Conservation (phyloP, 2,329 filamentous ascomycete genomes). For the Aureobasidium sp. region DNA sequence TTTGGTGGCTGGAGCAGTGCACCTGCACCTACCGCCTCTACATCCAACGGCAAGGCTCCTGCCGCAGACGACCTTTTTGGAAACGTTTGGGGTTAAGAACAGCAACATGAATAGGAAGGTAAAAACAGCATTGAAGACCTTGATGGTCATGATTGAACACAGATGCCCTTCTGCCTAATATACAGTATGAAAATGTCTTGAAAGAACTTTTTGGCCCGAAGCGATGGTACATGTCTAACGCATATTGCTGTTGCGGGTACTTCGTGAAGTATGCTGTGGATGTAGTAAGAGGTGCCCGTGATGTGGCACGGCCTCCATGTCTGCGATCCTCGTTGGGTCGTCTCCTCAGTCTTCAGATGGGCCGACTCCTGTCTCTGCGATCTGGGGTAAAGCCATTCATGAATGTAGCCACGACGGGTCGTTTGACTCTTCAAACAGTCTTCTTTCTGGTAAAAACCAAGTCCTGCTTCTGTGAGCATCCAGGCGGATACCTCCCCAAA, state of each 20-base stretch:
- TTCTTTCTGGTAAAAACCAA: too few species aligned
- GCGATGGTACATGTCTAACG: background rate
- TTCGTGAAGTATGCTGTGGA: background rate
- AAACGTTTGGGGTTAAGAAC: constrained; percentile 76
- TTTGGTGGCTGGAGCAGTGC: constrained; percentile 91
- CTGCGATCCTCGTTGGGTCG: background rate
- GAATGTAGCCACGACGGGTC: background rate
- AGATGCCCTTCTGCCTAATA: background rate
- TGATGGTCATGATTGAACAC: constrained; percentile 8
- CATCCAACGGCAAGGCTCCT: constrained; percentile 36
- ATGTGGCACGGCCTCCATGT: too few species aligned
- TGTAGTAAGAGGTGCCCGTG: background rate
- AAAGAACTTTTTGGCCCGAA: background rate
- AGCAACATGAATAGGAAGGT: background rate
- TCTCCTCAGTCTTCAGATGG: background rate
- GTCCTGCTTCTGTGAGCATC: too few species aligned
- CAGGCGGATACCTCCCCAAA: background rate
- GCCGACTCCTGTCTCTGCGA: background rate
- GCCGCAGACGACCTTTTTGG: constrained; percentile 83
- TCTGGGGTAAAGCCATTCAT: background rate
- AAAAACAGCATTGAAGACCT: background rate
- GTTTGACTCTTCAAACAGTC: too few species aligned
- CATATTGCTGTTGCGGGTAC: background rate
- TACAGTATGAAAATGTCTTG: background rate
- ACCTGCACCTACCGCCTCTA: constrained; percentile 35